A percentile compares a stretch with the other conserved stretches of the same genome.
Evolutionary conservation across 805 yeast genomes (phyloP).

Genomic region (Barnettozyma californica): DNA sequence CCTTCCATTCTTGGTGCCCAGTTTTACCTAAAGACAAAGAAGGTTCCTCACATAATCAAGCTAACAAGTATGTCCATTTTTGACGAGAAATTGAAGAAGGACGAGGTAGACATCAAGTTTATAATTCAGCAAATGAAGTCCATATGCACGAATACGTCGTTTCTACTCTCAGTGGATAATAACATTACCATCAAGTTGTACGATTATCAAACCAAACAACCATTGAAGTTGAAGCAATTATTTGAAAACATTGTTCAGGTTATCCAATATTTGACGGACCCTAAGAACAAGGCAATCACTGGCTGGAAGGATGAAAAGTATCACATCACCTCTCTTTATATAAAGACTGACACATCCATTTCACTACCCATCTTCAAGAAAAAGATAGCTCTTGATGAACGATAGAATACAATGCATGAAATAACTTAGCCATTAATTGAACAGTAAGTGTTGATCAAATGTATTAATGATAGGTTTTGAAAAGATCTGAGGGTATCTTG

Average conservation of each 20-base stretch:
- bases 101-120: constrained; percentile 49
- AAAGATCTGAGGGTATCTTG: not conserved
- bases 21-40: constrained; percentile 60
- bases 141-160: constrained; percentile 57
- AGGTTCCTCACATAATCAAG: constrained; percentile 56
- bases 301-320: constrained; percentile 49
- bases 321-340: constrained; percentile 45
- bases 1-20: constrained; percentile 53
- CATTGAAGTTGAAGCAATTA: constrained; percentile 26
- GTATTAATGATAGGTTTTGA: not conserved
- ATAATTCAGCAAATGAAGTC: constrained; percentile 60
- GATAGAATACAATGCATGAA: not conserved
- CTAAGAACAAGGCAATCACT: constrained; percentile 40
- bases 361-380: constrained; percentile 50
- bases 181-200: constrained; percentile 52
- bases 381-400: not conserved
- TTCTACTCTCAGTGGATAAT: constrained; percentile 58
- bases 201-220: constrained; percentile 32
- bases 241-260: constrained; percentile 50
- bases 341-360: constrained; percentile 63
- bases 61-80: not conserved
- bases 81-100: constrained; percentile 7
- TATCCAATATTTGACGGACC: constrained; percentile 41
- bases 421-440: not conserved
- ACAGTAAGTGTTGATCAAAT: not conserved